Conservation (phyloP, 352 stramenopile genomes). For the Phytophthora palmivora region DNA sequence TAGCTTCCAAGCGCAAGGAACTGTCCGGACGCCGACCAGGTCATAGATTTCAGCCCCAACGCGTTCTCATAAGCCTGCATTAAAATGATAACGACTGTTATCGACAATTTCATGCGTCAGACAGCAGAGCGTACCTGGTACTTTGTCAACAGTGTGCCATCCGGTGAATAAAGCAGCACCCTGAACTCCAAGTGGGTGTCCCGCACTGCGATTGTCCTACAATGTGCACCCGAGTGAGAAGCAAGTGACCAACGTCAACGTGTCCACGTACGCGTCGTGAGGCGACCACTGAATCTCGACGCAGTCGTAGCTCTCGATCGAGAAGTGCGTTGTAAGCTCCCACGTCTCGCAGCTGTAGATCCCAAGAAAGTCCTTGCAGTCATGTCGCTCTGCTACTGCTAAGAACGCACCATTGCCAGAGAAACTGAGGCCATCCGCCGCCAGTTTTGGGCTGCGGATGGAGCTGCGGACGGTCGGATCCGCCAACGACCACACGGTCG, state of each 20-base stretch:
- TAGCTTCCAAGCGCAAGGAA: conserved; percentile 84
- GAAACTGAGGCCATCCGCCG: conserved; percentile 70
- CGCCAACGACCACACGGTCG: conserved; percentile 82
- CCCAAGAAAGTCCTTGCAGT: conserved; percentile 86
- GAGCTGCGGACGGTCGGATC: conserved; percentile 60
- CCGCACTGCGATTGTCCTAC: conserved; percentile 64
- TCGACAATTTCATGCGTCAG: no score
- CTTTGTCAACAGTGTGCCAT: conserved; percentile 67
- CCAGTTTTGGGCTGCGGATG: conserved; percentile 77
- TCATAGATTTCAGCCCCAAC: conserved; percentile 73
- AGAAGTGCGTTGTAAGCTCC: conserved; percentile 76
- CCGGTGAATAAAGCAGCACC: conserved; percentile 72
- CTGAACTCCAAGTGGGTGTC: conserved; percentile 82
- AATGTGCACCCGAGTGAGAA: conserved; percentile 3
- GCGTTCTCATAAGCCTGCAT: conserved; percentile 81
- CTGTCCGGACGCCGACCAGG: conserved; percentile 80
- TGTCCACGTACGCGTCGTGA: conserved; percentile 63
- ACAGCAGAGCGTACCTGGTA: conserved; percentile 59
- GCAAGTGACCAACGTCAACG: neutral
- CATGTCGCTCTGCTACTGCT: conserved; percentile 72
- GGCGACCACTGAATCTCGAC: conserved; percentile 74
- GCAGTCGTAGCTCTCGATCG: conserved; percentile 84
- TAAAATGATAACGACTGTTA: no score
- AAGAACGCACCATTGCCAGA: conserved; percentile 63
- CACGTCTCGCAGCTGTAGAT: conserved; percentile 81